A percentile compares a stretch with the other conserved stretches of the same genome.
Conservation (phyloP, 1,284 basidiomycete species). For the Cerioporus squamosus region DNA sequence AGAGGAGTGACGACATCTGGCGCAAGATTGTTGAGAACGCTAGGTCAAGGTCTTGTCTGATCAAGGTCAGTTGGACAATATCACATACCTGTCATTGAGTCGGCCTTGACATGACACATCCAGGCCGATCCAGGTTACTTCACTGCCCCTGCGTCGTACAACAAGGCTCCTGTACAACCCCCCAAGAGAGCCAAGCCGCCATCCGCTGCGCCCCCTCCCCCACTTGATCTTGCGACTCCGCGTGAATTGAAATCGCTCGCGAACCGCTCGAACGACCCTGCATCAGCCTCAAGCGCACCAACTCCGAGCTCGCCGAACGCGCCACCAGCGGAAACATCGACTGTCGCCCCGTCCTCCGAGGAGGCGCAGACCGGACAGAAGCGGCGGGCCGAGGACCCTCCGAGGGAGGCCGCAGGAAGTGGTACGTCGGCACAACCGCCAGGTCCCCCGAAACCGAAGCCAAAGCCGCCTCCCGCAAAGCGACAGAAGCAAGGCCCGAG, state of each 20-base stretch:
- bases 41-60: slow-evolving; percentile 52
- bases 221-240: slow-evolving; percentile 20
- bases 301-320: not conserved
- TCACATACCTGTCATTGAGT: not conserved
- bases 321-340: slow-evolving; percentile 2
- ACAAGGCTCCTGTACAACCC: slow-evolving; percentile 16
- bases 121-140: slow-evolving; percentile 46
- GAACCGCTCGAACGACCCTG: slow-evolving; percentile 10
- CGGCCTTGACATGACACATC: not conserved
- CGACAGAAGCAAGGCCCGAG: slow-evolving; percentile 33
- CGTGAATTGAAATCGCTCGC: slow-evolving; percentile 22
- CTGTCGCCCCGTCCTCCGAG: slow-evolving; percentile 3
- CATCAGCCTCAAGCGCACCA: not conserved
- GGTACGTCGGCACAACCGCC: not conserved
- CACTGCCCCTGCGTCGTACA: slow-evolving; percentile 28
- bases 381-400: slow-evolving; percentile 24
- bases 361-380: slow-evolving; percentile 24
- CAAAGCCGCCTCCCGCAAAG: slow-evolving; percentile 28
- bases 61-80: slow-evolving; percentile 46
- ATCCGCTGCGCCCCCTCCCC: slow-evolving; percentile 1
- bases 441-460: slow-evolving; percentile 13
- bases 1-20: slow-evolving; percentile 86
- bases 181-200: slow-evolving; percentile 19
- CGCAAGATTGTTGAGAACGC: slow-evolving; percentile 80
- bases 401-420: not conserved